Base-by-base conservation (phyloP, 768 basidiomycete genomes). In the Sarcodon sp. region DNA sequence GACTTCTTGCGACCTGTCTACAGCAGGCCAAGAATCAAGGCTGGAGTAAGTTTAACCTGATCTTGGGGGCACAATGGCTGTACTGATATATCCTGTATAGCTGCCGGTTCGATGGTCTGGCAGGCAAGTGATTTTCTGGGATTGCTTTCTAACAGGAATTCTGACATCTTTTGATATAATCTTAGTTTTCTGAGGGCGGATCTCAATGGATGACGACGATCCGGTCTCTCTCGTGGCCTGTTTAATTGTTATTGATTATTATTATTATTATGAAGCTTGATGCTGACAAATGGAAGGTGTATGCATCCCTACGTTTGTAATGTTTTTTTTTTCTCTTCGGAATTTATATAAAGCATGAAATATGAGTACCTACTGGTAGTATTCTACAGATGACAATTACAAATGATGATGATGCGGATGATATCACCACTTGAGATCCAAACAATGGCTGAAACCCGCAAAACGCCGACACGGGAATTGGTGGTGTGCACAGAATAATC, bases 1-100 rank as follows among this genome's bases (percentile, higher is more conserved):
- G 69, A 2, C 73, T 72, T 12, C 67, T 88, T 18, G 72, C 78
- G 0, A 60, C 62, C 2, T 88, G 87, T 57, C 64, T 87, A 31
- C 54, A 68, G 13, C 66, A 79, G 60, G 86, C 80, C 0, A 73
- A 77, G 53, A 56, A 53, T 15, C 49, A 71, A 50, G 84, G 82
- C 31, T 87, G 85, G 85, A 72, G 79, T 80, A 51, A 63, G 80
- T 66, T 27, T 10, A 27, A 27, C 4, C 21, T 18, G 18, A 18
- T 41, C 15, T 4, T 21, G 3, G 21, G 35, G 21, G 21, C 21
- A 2, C 21, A 3, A 27, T 2, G 4, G 21, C 21, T 27, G 21
- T 13, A 18, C 53, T 59, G 6, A 53, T 5, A 16, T 15, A 8
- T 31, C 15, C n/a, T 43, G 33, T 9, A 16, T 27, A 69, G 68